Percentiles rank a stretch among this genome's conserved stretches.
Evolutionary conservation across 305 asterid genomes (phyloP).

Genomic region (Fraxinus sp.): DNA sequence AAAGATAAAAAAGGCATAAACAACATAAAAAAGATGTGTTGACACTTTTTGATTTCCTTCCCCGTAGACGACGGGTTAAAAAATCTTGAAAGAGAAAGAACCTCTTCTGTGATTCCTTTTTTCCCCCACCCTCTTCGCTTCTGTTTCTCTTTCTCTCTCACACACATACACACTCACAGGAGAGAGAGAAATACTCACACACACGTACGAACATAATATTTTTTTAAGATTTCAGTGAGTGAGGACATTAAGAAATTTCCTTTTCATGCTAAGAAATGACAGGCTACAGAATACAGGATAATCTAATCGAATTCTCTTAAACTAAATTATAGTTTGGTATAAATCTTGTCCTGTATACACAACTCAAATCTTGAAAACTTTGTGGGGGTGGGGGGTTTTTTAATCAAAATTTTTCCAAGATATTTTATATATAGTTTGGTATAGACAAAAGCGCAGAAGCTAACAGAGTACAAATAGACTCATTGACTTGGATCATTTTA

Average conservation of each 20-base stretch:
- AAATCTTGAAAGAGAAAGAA: constrained; percentile 47
- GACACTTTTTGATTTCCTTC: constrained; percentile 53
- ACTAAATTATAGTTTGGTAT: not conserved
- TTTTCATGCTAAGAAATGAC: constrained; percentile 37
- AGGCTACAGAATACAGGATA: constrained; percentile 10
- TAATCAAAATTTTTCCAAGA: not conserved
- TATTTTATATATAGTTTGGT: too few species aligned
- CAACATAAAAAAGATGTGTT: constrained; percentile 39
- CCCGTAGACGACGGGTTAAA: constrained; percentile 84
- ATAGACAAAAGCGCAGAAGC: constrained; percentile 1
- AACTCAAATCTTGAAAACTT: not conserved
- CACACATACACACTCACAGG: constrained; percentile 15
- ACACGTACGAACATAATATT: constrained; percentile 5
- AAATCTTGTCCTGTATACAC: not conserved
- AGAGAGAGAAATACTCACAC: constrained; percentile 24
- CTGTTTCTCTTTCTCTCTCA: constrained; percentile 21
- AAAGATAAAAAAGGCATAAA: constrained; percentile 1
- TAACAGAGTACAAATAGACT: constrained; percentile 32
- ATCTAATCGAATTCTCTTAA: not conserved
- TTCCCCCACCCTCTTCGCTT: constrained; percentile 67
- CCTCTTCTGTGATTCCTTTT: constrained; percentile 44
- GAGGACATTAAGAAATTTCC: constrained; percentile 34
- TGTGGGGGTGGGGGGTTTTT: not conserved
- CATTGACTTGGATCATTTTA: constrained; percentile 39
- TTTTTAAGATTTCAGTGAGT: constrained; percentile 26